Conservation (phyloP, 306 rosid genomes). For the Inga leiocalycina region DNA sequence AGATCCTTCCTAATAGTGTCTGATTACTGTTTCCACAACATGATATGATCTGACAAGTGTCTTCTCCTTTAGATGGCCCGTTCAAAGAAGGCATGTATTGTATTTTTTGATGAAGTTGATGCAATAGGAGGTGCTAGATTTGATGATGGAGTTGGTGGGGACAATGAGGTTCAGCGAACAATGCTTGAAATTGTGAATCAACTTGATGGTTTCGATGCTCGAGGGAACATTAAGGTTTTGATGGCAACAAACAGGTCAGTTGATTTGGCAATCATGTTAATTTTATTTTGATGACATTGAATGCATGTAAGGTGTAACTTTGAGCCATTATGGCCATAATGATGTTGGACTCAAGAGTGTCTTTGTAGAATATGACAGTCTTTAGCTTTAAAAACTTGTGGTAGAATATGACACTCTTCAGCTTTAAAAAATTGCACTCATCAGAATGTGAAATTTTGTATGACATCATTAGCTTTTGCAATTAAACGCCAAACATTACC, state of each 20-base stretch:
- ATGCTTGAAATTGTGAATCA: constrained; percentile 94
- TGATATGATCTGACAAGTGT: constrained; percentile 21
- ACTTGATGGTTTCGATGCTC: constrained; percentile 89
- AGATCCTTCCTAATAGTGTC: background rate
- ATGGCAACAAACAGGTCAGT: constrained; percentile 88
- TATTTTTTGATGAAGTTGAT: constrained; percentile 86
- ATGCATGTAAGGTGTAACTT: background rate
- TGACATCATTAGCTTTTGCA: background rate
- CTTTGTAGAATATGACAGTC: background rate
- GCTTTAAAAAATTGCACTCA: background rate
- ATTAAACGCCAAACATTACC: background rate
- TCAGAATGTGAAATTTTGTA: background rate
- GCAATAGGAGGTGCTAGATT: constrained; percentile 92
- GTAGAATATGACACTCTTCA: background rate
- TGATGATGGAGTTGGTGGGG: constrained; percentile 93
- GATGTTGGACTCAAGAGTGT: background rate
- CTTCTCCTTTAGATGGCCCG: constrained; percentile 73
- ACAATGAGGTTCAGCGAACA: constrained; percentile 85
- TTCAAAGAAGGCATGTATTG: constrained; percentile 84
- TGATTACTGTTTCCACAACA: background rate
- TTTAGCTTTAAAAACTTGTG: background rate
- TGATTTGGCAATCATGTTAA: constrained; percentile 3
- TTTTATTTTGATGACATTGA: background rate
- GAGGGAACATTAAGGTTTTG: constrained; percentile 84
- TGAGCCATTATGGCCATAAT: background rate